Evolutionary conservation across 139 green algal genomes (phyloP).

Genomic region (Chlorella sp.): DNA sequence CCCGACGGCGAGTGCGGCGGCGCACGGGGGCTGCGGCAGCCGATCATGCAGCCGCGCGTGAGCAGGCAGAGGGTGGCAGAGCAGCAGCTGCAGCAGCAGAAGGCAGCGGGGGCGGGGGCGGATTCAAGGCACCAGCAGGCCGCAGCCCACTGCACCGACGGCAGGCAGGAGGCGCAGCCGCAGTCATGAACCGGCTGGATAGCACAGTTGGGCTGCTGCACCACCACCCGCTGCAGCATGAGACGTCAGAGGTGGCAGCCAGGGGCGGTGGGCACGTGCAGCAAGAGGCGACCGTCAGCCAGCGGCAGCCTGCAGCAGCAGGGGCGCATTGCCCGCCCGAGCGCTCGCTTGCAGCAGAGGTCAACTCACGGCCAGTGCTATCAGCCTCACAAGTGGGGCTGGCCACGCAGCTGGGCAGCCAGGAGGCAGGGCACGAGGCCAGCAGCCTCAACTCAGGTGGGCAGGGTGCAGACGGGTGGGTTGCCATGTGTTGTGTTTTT

Average conservation of each 20-base stretch:
- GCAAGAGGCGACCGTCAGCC: slow-evolving; percentile 25
- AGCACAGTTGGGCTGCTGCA: slow-evolving; percentile 31
- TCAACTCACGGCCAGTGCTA: slow-evolving; percentile 12
- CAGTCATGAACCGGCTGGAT: slow-evolving; percentile 9
- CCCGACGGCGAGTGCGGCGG: slow-evolving; percentile 7
- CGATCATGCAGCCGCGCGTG: background rate
- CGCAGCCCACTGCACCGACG: background rate
- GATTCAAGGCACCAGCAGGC: slow-evolving; percentile 26
- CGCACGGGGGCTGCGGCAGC: background rate
- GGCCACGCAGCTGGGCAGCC: slow-evolving; percentile 21
- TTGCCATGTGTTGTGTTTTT: too few relatives aligned
- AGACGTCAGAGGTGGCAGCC: slow-evolving; percentile 25
- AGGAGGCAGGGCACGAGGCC: slow-evolving; percentile 20
- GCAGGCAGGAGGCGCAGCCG: background rate
- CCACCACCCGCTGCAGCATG: background rate
- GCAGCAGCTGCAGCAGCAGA: background rate
- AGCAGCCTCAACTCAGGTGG: slow-evolving; percentile 40
- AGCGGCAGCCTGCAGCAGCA: background rate
- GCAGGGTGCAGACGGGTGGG: too few relatives aligned
- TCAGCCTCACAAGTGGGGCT: slow-evolving; percentile 20
- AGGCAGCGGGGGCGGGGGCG: background rate
- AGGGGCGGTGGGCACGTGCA: background rate
- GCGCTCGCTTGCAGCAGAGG: slow-evolving; percentile 18
- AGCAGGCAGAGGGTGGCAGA: background rate
- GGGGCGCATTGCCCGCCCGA: background rate